Base-by-base conservation (phyloP, 345 rosid genomes). In the Cardamine occulta region DNA sequence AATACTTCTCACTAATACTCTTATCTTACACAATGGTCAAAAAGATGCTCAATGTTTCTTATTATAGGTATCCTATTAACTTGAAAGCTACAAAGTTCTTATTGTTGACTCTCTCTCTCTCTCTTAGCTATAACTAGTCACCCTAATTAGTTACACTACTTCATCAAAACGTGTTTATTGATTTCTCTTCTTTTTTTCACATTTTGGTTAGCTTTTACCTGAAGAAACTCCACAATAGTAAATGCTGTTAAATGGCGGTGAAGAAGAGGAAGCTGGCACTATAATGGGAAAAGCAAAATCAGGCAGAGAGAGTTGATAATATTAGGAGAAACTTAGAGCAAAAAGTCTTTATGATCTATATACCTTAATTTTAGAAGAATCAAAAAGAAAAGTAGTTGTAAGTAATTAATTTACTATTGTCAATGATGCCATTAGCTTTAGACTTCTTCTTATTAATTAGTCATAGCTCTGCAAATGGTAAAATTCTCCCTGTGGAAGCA, bases 171-270 rank as follows among this genome's bases (percentile, higher is more conserved):
- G 45, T 60, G 55, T 61, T 19, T 7, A 34, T 63, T 70, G 55
- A 45, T 12, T 70, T 63, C 5, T 39, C 5, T 39, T 2, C 15
- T 35, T 8, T 17, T 17, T 49, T 58, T 66, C 71, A 77, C 75
- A 63, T 24, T 21, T 70, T 70, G 17, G 60, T 65, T 78, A 65
- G 68, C 57, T 78, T 70, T 70, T 67, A 42, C 70, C 44, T 72
- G 69, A 49, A 63, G 69, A 49, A 63, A 78, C 56, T 49, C 21
- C 63, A 72, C 68, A 62, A 52, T 32, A 78, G 78, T 78, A 60
- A 78, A 78, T 78, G 81, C 78, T 78, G 81, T 78, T 72, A 78
- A 73, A 78, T 72, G 81, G 57, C 65, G 73, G 73, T 78, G 81
- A 59, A 39, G 76, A 64, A 66, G 63, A 45, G 74, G 70, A 78